These are phyloP conservation scores for Rhizopus arrhizus DNA, from an alignment of 371 early-diverging fungal species.

Conservation along the genomic window DNA sequence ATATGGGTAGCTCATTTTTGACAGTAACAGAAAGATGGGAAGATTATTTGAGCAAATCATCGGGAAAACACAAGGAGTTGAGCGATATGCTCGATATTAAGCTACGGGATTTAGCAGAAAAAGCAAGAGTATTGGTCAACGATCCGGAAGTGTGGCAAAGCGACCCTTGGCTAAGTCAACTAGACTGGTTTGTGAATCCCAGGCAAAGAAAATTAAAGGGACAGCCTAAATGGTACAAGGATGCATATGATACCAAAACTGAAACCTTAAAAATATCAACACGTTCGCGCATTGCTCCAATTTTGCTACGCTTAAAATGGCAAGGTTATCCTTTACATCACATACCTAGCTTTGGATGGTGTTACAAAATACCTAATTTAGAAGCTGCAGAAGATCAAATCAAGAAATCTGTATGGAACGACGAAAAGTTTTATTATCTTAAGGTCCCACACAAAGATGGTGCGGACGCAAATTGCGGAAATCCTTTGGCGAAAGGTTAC, in stretches of 20 bases:
- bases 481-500: slow-evolving; percentile 84
- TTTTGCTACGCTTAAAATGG: slow-evolving; percentile 87
- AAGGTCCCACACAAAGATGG: slow-evolving; percentile 91
- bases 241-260: slow-evolving; percentile 66
- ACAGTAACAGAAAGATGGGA: slow-evolving; percentile 83
- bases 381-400: slow-evolving; percentile 13
- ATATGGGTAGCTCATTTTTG: slow-evolving; percentile 87
- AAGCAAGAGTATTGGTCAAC: slow-evolving; percentile 55
- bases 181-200: slow-evolving; percentile 79
- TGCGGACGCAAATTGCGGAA: slow-evolving; percentile 80
- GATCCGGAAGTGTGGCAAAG: slow-evolving; percentile 37
- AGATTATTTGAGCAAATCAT: slow-evolving; percentile 61
- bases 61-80: slow-evolving; percentile 58
- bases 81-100: slow-evolving; percentile 59
- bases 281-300: slow-evolving; percentile 77
- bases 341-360: slow-evolving; percentile 76
- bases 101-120: slow-evolving; percentile 67
- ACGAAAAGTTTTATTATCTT: slow-evolving; percentile 59
- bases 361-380: slow-evolving; percentile 59
- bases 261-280: slow-evolving; percentile 66
- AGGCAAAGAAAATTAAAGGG: slow-evolving; percentile 62
- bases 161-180: slow-evolving; percentile 86
- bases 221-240: slow-evolving; percentile 88
- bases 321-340: slow-evolving; percentile 79
- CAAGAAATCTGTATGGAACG: slow-evolving; percentile 27